phyloP scores from a whole-genome alignment of 1,284 basidiomycete genomes.

The Boletus mariae region DNA sequence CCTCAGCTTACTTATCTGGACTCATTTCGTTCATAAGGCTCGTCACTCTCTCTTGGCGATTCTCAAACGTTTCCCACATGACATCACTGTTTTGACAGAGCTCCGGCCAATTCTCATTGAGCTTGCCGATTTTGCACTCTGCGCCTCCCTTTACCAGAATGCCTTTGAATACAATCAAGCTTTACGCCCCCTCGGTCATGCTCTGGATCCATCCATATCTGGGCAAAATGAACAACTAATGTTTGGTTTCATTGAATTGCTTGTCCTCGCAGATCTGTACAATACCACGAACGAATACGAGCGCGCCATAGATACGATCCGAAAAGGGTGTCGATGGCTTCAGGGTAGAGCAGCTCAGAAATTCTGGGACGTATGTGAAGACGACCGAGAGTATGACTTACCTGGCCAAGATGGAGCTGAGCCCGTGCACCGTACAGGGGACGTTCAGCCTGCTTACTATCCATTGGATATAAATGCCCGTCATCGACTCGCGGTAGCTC shows the following conservation, averaged over 20 bases:
- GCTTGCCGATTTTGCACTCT: slow-evolving; percentile 62
- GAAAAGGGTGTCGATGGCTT: slow-evolving; percentile 83
- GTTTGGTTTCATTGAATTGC: slow-evolving; percentile 62
- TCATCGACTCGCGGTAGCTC: slow-evolving; percentile 81
- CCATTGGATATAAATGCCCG: slow-evolving; percentile 78
- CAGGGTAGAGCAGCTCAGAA: slow-evolving; percentile 74
- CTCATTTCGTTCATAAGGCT: slow-evolving; percentile 45
- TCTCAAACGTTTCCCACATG: slow-evolving; percentile 72
- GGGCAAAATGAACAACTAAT: slow-evolving; percentile 26
- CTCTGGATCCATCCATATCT: slow-evolving; percentile 62
- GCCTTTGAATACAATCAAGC: slow-evolving; percentile 48
- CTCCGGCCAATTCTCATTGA: slow-evolving; percentile 58
- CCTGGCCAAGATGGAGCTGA: slow-evolving; percentile 22
- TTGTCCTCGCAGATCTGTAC: slow-evolving; percentile 82
- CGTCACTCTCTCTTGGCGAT: slow-evolving; percentile 75
- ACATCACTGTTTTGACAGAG: slow-evolving; percentile 77
- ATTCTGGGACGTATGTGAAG: slow-evolving; percentile 80
- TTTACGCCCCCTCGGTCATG: slow-evolving; percentile 41
- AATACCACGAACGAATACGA: slow-evolving; percentile 70
- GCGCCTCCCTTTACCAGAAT: slow-evolving; percentile 26
- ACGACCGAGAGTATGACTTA: slow-evolving; percentile 78
- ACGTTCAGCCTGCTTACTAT: slow-evolving; percentile 53
- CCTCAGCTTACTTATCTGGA: not conserved
- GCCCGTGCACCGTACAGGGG: slow-evolving; percentile 28
- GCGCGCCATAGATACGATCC: slow-evolving; percentile 67